Evolutionary conservation across 345 rosid species (phyloP).

Genomic region (Luvunga scandens): DNA sequence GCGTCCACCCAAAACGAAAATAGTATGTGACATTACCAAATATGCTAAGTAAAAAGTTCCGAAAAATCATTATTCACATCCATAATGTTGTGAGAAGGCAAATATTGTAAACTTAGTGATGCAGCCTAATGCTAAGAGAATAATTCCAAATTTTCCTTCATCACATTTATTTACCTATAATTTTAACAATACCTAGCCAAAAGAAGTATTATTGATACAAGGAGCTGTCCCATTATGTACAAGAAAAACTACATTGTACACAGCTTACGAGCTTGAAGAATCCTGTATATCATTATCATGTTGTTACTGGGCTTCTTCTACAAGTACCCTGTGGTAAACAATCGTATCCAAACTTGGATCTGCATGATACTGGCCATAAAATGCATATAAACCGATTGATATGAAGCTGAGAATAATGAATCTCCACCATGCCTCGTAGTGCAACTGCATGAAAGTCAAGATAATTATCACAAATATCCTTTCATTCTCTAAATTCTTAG

Average conservation of each 20-base stretch:
- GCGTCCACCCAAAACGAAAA: too few relatives aligned
- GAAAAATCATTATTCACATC: too few relatives aligned
- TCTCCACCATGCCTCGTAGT: slow-evolving; percentile 89
- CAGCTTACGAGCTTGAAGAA: neutral
- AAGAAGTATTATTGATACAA: neutral
- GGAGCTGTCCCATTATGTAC: neutral
- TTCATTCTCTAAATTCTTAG: neutral
- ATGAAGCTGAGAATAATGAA: slow-evolving; percentile 65
- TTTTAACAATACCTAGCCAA: neutral
- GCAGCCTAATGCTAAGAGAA: neutral
- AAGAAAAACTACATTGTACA: neutral
- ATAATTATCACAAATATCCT: neutral
- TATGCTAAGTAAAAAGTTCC: neutral
- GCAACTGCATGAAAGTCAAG: slow-evolving; percentile 53
- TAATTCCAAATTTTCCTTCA: neutral
- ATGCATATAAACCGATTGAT: slow-evolving; percentile 61
- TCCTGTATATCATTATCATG: too few relatives aligned
- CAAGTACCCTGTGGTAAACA: slow-evolving; percentile 58
- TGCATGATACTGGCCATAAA: slow-evolving; percentile 85
- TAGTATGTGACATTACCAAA: neutral
- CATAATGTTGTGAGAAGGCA: neutral
- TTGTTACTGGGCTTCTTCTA: slow-evolving; percentile 26
- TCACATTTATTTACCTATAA: neutral
- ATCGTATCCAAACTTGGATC: slow-evolving; percentile 46
- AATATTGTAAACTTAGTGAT: neutral